Base-by-base conservation (phyloP, 495 filamentous ascomycete species). In the Penicillium fimorum region DNA sequence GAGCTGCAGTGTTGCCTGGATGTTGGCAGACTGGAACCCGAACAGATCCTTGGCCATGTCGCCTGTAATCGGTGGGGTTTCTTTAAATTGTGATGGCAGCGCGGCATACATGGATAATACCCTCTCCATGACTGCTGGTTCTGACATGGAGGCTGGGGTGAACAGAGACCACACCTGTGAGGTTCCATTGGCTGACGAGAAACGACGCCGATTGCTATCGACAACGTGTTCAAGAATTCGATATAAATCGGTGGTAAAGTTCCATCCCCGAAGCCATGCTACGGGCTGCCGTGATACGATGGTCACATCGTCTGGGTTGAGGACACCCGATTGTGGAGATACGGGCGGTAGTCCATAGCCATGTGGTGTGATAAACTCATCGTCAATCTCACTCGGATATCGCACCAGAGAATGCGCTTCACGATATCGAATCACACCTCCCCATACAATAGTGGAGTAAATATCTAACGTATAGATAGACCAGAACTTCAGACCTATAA, bases 21-120 rank as follows among this genome's bases (percentile, higher is more conserved):
- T 81, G 50, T 81, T 80, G 40, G 79, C 79, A n/a, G 76, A 76
- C 60, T 82, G 78, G 45, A 81, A 80, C 1, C 76, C 73, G 49
- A 75, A 77, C 2, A 75, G 64, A 56, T 79, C 72, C 22, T 67
- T 64, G 0, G 35, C 47, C 33, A 58, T 65, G 60, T 73, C 73
- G 25, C 63, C 64, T 9, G 72, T 73, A 24, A 55, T 68, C 0
- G 61, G 61, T 1, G 64, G 71, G 0, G 64, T 66, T 40, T 71
- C 61, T 22, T 72, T 73, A 55, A 81, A 79, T 38, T 62, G 59
- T 18, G 59, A 33, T 3, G 78, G 74, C 22, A 81, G 60, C 9
- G 62, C 60, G 44, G 67, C 47, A 55, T 79, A 76, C 67, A 76
- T 70, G 4, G 59, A 56, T 33, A 71, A 62, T 17, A 77, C 76